A percentile compares a stretch with the other conserved stretches of the same genome.
These are phyloP conservation scores for Solanum clarkiae DNA, from an alignment of 257 asterid species.

Conservation along the genomic window DNA sequence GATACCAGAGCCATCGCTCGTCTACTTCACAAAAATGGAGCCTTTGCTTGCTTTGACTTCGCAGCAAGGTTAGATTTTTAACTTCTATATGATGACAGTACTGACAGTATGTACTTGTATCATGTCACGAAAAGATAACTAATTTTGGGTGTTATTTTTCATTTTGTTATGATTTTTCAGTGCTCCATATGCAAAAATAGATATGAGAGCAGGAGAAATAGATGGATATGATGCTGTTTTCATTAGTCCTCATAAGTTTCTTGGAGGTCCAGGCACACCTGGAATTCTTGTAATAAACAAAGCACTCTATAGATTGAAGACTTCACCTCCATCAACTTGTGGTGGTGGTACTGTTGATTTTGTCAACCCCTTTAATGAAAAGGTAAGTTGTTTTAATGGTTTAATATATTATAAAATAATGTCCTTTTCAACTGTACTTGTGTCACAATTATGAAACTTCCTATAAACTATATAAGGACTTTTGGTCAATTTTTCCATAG, in stretches of 20 bases:
- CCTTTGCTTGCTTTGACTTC: slow-evolving; percentile 54
- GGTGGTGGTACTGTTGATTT: slow-evolving; percentile 66
- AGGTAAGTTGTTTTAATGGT: slow-evolving; percentile 13
- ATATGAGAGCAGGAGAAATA: slow-evolving; percentile 36
- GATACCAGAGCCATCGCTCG: slow-evolving; percentile 36
- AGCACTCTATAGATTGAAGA: slow-evolving; percentile 30
- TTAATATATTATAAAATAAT: neutral
- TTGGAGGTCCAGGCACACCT: slow-evolving; percentile 79
- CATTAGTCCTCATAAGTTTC: slow-evolving; percentile 48
- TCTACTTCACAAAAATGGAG: slow-evolving; percentile 51
- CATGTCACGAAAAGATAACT: neutral
- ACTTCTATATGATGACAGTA: neutral
- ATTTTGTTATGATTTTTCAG: slow-evolving; percentile 9
- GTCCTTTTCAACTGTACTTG: neutral
- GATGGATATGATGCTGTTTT: slow-evolving; percentile 50
- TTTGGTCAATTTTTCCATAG: neutral
- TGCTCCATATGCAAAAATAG: slow-evolving; percentile 42
- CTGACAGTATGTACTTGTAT: neutral
- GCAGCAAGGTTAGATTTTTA: slow-evolving; percentile 41
- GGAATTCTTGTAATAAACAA: slow-evolving; percentile 48
- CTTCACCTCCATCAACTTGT: slow-evolving; percentile 59
- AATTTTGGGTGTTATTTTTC: neutral
- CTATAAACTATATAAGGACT: neutral
- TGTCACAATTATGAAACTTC: neutral
- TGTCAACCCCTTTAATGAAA: slow-evolving; percentile 27